Conservation (phyloP, 2,329 filamentous ascomycete species). For the Penicillium sp. region DNA sequence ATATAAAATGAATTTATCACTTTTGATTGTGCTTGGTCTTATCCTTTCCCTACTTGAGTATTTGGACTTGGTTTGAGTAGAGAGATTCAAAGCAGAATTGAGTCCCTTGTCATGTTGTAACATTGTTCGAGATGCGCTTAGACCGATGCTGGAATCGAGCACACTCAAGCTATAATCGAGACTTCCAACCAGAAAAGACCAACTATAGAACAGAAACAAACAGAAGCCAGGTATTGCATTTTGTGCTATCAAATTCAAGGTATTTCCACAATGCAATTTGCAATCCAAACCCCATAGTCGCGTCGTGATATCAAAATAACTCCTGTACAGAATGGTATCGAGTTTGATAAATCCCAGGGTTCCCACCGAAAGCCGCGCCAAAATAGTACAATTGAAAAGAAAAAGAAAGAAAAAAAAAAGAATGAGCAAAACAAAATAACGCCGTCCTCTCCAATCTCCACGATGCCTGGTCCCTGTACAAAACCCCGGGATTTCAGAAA, state of each 20-base stretch:
- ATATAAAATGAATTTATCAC: not conserved
- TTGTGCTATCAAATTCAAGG: slow-evolving; percentile 12
- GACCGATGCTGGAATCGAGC: not conserved
- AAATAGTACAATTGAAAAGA: slow-evolving; percentile 26
- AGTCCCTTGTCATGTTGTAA: too few relatives aligned
- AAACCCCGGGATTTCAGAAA: slow-evolving; percentile 18
- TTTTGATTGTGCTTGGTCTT: not conserved
- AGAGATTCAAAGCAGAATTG: not conserved
- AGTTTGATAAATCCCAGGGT: slow-evolving; percentile 29
- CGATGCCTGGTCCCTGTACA: slow-evolving; percentile 28
- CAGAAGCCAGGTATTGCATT: slow-evolving; percentile 16
- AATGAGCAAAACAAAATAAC: slow-evolving; percentile 21
- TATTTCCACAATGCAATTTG: slow-evolving; percentile 18
- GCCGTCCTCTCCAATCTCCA: slow-evolving; percentile 28
- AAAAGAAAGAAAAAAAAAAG: slow-evolving; percentile 9
- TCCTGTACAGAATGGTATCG: slow-evolving; percentile 40
- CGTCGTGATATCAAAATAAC: slow-evolving; percentile 24
- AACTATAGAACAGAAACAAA: not conserved
- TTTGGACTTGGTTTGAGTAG: not conserved
- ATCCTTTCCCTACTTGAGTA: not conserved
- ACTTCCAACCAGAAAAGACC: too few relatives aligned
- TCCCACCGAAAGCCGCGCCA: slow-evolving; percentile 23
- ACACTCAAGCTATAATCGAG: not conserved
- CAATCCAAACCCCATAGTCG: slow-evolving; percentile 11
- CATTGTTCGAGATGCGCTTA: not conserved